Evolutionary conservation across 305 asterid genomes (phyloP).

Genomic region (Lippia alba): DNA sequence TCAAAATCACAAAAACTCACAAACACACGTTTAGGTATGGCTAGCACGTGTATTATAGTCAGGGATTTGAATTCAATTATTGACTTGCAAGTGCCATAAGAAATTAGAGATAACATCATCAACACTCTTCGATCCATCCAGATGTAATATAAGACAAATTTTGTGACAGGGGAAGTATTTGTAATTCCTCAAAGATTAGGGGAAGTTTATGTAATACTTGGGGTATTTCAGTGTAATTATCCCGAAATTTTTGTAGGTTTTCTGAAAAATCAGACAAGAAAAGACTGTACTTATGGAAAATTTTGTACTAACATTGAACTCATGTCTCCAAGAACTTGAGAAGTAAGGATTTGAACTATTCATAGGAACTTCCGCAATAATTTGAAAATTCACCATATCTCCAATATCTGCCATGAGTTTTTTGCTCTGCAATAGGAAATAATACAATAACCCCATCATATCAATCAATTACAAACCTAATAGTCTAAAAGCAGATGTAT

Average conservation of each 20-base stretch:
- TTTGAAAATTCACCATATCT: conserved; percentile 56
- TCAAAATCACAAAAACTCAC: too few relatives aligned
- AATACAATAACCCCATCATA: not conserved
- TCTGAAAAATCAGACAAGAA: not conserved
- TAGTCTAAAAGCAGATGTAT: conserved; percentile 3
- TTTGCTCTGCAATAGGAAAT: conserved; percentile 43
- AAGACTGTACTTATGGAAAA: not conserved
- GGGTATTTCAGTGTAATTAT: too few relatives aligned
- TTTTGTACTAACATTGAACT: conserved; percentile 51
- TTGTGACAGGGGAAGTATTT: too few relatives aligned
- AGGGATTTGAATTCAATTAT: too few relatives aligned
- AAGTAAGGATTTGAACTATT: conserved; percentile 64
- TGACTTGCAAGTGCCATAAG: too few relatives aligned
- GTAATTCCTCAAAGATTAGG: too few relatives aligned
- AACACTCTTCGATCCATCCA: too few relatives aligned
- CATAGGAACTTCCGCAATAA: conserved; percentile 63
- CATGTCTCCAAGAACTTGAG: conserved; percentile 67
- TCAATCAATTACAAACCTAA: not conserved
- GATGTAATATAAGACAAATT: too few relatives aligned
- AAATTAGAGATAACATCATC: too few relatives aligned
- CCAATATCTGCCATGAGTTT: conserved; percentile 61
- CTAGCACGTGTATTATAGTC: too few relatives aligned
- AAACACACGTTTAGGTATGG: too few relatives aligned
- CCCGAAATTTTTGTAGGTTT: not conserved
- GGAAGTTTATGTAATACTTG: too few relatives aligned